Evolutionary conservation across 2,329 filamentous ascomycete genomes (phyloP), one percentile per base, ranked within the genome.

Genomic region (Curvularia verruculosa): DNA sequence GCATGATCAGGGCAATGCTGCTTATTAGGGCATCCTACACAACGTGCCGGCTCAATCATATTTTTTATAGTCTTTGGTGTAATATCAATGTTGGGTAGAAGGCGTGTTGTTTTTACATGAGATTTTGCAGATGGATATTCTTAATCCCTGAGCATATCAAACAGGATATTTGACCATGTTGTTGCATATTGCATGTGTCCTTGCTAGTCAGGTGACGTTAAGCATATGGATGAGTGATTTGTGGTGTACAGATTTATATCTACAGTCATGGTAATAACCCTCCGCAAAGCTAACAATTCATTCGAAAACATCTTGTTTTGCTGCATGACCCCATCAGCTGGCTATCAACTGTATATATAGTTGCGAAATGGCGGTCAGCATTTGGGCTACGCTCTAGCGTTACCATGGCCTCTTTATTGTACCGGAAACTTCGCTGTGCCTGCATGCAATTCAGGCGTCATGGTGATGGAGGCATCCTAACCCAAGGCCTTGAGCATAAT

Each of bases 1-100:
- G 69, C 79, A 81, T 66, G 73, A 75, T 54, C 60, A 77, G 59
- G 78, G 79, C 8, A 81, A 81, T 72, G 75, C 77, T 39, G 45
- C 56, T 18, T 63, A 59, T 36, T 63, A 58, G 48, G 13, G 1
- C 8, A 12, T 40, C 34, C 31, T 36, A 15, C 34, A 36, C 3
- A 36, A n/a, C 10, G 4, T 15, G 23, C 10, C 3, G 29, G 21
- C 23, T 37, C 13, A 26, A 9, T 24, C 7, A 36, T 15, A 18
- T 45, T 48, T 23, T 12, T n/a, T n/a, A n/a, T n/a, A n/a, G 21
- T 39, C 23, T 9, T 49, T 28, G 28, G 28, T 34, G 15, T 49
- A 49, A 49, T 37, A 26, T 49, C 12, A 39, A 39, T 18, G 21
- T 31, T 7, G 46, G 34, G 21, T 24, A 28, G 29, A 37, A 21